These are phyloP conservation scores for Aspergillus aculeatus DNA, from an alignment of 2,329 filamentous ascomycete species.

Conservation along the genomic window DNA sequence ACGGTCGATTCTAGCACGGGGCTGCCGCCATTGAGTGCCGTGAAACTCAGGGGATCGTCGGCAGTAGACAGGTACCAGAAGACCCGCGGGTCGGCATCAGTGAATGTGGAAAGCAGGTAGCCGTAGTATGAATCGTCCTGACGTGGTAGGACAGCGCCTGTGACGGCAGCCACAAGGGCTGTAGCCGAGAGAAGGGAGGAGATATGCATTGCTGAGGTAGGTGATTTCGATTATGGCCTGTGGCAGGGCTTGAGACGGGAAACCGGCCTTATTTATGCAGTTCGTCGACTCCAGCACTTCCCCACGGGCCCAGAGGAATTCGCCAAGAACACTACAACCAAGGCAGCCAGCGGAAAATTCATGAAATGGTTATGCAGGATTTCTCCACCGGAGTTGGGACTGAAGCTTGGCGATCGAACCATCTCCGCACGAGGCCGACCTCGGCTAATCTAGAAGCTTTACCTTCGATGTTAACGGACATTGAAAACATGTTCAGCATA, in stretches of 20 bases:
- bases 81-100: not conserved
- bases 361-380: too few relatives aligned
- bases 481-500: too few relatives aligned
- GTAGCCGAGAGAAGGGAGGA: not conserved
- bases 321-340: too few relatives aligned
- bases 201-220: not conserved
- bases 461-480: too few relatives aligned
- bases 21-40: not conserved
- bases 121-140: constrained; percentile 4
- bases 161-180: not conserved
- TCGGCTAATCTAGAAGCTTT: too few relatives aligned
- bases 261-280: not conserved
- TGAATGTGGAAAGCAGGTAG: constrained; percentile 10
- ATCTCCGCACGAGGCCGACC: too few relatives aligned
- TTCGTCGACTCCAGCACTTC: not conserved
- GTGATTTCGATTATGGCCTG: not conserved
- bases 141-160: not conserved
- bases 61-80: constrained; percentile 9
- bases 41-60: not conserved
- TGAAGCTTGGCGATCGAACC: too few relatives aligned
- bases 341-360: too few relatives aligned
- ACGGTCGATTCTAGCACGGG: not conserved
- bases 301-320: not conserved
- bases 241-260: not conserved
- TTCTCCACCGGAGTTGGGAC: too few relatives aligned